Evolutionary conservation across 768 basidiomycete genomes (phyloP), one percentile per base, ranked within the genome.

Genomic region (Trametes cubensis): DNA sequence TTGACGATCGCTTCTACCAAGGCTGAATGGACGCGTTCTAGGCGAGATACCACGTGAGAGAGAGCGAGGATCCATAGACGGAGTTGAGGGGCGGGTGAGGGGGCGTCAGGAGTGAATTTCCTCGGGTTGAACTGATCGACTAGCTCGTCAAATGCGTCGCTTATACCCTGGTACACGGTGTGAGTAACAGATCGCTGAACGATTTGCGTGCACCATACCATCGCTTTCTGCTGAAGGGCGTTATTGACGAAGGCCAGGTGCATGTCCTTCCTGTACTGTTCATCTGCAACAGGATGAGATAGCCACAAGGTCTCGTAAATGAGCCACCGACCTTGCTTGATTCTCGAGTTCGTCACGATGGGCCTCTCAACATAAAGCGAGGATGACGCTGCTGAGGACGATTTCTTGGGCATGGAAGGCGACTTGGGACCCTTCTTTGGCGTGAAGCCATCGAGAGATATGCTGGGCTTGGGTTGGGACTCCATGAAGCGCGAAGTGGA

Each of bases 31-130:
- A 83, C 80, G 51, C 86, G 86, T 67, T 94, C 95, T 34, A 99
- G 80, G 44, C 92, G 85, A 25, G 94, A 95, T 57, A 98, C 93
- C 62, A 94, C 92, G 70, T 98, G 93, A 0, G 93, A 90, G 26
- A 99, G 81, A 0, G 94, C 92, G 30, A 87, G 80, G 30, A 99
- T 82, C 90, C 92, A 95, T 6, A 87, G 77, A 13, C 89, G 85
- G 48, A 95, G 75, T 66, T 92, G 85, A 55, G 80, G 69, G 53
- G 79, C 69, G 39, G 81, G 72, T 38, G 75, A 63, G 34, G 74
- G 68, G 6, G 69, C 62, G 55, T 75, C 69, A 42, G 68, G 61
- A 0, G 80, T 67, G 20, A 72, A 72, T 17, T 75, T 75, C 63
- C 82, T 83, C 13, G 78, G 75, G 66, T 85, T 85, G 73, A 99